A percentile compares a stretch with the other conserved stretches of the same genome.
phyloP scores from a whole-genome alignment of 768 basidiomycete genomes.

The Dendrothele bispora region DNA sequence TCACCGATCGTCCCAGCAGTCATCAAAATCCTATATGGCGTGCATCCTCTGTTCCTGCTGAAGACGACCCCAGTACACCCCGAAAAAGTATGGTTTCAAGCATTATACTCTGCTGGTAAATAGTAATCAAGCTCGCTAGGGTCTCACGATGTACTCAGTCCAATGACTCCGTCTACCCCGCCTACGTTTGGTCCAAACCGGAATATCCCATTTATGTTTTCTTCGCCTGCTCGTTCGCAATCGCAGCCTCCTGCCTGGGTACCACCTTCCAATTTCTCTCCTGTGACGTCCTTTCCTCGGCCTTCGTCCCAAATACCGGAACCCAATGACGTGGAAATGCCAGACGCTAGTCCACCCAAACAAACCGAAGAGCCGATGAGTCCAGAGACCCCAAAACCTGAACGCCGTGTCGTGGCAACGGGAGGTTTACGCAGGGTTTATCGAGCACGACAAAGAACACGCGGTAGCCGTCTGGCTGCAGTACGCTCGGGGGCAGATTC shows the following conservation, averaged over 20 bases:
- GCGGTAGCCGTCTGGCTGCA: slow-evolving; percentile 23
- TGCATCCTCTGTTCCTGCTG: slow-evolving; percentile 24
- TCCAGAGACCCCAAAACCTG: slow-evolving; percentile 35
- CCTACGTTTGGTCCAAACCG: slow-evolving; percentile 60
- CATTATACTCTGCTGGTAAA: slow-evolving; percentile 4
- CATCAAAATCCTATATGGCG: slow-evolving; percentile 61
- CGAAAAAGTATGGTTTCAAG: slow-evolving; percentile 60
- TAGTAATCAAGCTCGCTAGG: slow-evolving; percentile 25
- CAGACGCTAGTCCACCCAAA: slow-evolving; percentile 63
- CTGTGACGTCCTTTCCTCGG: slow-evolving; percentile 58
- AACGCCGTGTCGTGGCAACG: slow-evolving; percentile 52
- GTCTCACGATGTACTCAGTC: slow-evolving; percentile 40
- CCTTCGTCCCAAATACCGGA: slow-evolving; percentile 41
- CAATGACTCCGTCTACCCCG: slow-evolving; percentile 45
- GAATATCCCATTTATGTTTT: slow-evolving; percentile 75
- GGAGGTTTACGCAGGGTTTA: slow-evolving; percentile 69
- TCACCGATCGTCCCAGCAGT: slow-evolving; percentile 63
- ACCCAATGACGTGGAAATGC: slow-evolving; percentile 73
- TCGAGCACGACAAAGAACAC: slow-evolving; percentile 55
- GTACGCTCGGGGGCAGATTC: slow-evolving; percentile 28
- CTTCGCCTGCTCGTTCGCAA: slow-evolving; percentile 46
- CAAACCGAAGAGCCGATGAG: no score
- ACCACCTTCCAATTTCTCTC: slow-evolving; percentile 62
- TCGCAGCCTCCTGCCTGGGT: slow-evolving; percentile 57
- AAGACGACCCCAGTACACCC: slow-evolving; percentile 52